Evolutionary conservation across 2,329 filamentous ascomycete genomes (phyloP), one percentile per base, ranked within the genome.

Genomic region (Nemania abortiva): DNA sequence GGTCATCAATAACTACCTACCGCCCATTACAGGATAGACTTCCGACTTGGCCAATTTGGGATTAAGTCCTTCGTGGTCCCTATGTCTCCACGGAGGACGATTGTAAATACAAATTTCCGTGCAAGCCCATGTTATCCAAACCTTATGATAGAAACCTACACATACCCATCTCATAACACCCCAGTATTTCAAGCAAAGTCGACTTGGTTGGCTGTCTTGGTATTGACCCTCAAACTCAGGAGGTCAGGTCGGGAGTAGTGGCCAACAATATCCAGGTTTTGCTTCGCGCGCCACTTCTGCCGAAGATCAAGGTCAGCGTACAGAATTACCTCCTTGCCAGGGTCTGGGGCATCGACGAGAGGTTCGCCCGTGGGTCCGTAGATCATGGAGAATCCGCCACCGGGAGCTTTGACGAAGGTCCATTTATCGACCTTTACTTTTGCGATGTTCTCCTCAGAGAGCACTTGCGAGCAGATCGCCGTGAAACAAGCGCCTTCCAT

Each of bases 171-270:
- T 9, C 34, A 11, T 2, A 7, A 37, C 24, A 27, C 24, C 2
- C 24, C 24, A 27, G 24, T 27, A 2, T 27, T 37, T 37, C 11
- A 37, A 37, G 11, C 34, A 37, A 37, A 37, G 7, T 37, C 34
- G 34, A 37, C 34, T 37, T 37, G 22, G 22, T 27, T 13, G 6
- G n/a, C n/a, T 7, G 20, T 5, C 9, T 13, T 50, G 2, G n/a
- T 52, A 27, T 65, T 54, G 27, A 60, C 63, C 37, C 29, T 54
- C 27, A 61, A 50, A 20, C 63, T 47, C 2, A 87, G 75, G 70
- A 87, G 72, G 72, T 87, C 85, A 2, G 85, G 85, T 45, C 85
- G 76, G 56, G 80, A 82, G 68, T 87, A 87, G 76, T 87, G 85
- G 0, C 85, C 85, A 45, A 79, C 76, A 7, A 80, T 79, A 72